Evolutionary conservation across 306 rosid genomes (phyloP), one percentile per base, ranked within the genome.

Genomic region (Hippophae gyantsensis): DNA sequence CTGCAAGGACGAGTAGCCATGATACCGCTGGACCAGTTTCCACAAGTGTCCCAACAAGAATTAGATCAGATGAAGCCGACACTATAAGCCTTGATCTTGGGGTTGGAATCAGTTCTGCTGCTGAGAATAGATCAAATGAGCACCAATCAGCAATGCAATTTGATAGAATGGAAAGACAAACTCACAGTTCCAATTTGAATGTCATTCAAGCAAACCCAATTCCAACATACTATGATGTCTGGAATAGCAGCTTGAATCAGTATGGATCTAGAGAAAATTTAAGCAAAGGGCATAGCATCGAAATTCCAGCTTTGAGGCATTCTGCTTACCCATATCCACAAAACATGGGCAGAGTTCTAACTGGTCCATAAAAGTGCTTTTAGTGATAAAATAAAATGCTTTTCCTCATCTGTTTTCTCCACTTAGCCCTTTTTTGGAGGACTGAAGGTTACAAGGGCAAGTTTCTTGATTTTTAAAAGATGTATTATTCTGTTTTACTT

Each of bases 1-100:
- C 95, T 42, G 89, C 99, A 7, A 85, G 74, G 77, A 77, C 58
- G 38, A 84, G 84, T 45, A 88, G 93, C 85, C 96, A 92, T 72
- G 96, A 92, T 62, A 77, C 76, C 58, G 73, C 76, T 7, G 95
- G 89, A 58, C 71, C 81, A 8, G 47, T 73, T 48, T 65, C 63
- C 53, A 54, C 58, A 6, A 69, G 25, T 25, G 74, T 72, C 63
- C 83, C 75, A 26, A 62, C 79, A 8, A 80, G 88, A 66, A 72
- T 77, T 54, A 82, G 86, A 78, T 63, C 77, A 8, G 99, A 83
- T 68, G 95, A 88, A 71, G 76, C 70, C 44, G 90, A 84, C 69
- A 72, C 83, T 25, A 69, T 92, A 69, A 92, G 99, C 78, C 99
- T 92, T 72, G 86, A 92, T 81, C 99, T 92, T 38, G 99, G 95